Base-by-base conservation (phyloP, 352 stramenopile species). In the Phytophthora aleatoria region DNA sequence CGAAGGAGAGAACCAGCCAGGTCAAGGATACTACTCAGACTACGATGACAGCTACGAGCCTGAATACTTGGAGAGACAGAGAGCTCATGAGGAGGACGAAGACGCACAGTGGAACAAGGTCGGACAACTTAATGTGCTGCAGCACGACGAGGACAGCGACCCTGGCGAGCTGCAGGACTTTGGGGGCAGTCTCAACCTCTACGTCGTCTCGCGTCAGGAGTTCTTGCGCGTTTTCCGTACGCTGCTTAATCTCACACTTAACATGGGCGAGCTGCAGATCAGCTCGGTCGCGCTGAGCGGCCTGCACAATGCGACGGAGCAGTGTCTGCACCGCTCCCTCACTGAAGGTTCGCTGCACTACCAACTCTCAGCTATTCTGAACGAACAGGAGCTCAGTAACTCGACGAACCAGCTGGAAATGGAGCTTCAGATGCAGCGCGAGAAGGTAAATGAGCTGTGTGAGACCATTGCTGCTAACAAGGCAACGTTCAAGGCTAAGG, bases 11-110 rank as follows among this genome's bases (percentile, higher is more conserved):
- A 47, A 57, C 10, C 60, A 78, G 27, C 66, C 75, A 33, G 85
- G 85, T 5, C 85, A 95, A 57, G 87, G 84, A 2, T 89, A 94
- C 47, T 77, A 72, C 16, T 95, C 87, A 26, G 87, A 93, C 53
- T 87, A 71, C 35, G 83, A 92, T 36, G 71, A 76, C n/a, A 55
- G 58, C 24, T 58, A 71, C 12, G 70, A 87, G 27, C 63, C 69
- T 0, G 36, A 49, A 3, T 73, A 61, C 24, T n/a, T 74, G 16
- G n/a, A 53, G n/a, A 50, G 31, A 35, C 71, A 76, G 60, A 53
- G 63, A 43, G 24, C 38, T 35, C 30, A 16, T 3, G 70, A 74
- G 15, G 74, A 89, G 57, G 69, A 67, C 10, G 83, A 93, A 66
- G 81, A 93, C 48, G 47, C 55, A 2, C 59, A 78, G 26, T 95